These are phyloP conservation scores for Venturia oleaginea DNA, from an alignment of 2,329 filamentous ascomycete genomes.

Conservation along the genomic window DNA sequence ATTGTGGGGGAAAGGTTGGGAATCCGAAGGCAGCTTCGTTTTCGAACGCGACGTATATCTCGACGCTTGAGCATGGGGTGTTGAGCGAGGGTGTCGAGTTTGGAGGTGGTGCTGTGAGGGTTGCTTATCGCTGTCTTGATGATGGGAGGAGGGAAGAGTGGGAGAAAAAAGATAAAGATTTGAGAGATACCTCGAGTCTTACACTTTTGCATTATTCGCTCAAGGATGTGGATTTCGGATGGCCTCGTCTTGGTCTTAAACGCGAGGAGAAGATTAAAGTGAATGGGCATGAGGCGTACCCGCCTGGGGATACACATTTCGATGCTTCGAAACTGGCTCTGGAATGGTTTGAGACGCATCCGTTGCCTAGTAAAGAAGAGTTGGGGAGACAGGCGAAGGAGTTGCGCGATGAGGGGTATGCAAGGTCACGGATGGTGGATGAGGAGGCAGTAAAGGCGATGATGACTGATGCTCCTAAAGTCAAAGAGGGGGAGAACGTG, in stretches of 20 bases:
- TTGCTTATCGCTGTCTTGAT: not conserved
- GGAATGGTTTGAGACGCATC: conserved; percentile 7
- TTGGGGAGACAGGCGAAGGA: not conserved
- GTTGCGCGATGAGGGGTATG: not conserved
- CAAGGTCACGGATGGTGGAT: not conserved
- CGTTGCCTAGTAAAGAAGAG: not conserved
- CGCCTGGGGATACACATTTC: conserved; percentile 1
- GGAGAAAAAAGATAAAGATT: not conserved
- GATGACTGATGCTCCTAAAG: not conserved
- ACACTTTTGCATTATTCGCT: conserved; percentile 8
- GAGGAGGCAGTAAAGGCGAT: not conserved
- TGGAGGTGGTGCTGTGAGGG: conserved; percentile 3
- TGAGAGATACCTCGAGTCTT: not conserved
- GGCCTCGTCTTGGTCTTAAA: conserved; percentile 2
- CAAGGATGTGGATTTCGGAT: not conserved
- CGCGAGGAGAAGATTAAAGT: not conserved
- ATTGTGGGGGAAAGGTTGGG: not conserved
- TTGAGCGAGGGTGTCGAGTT: conserved; percentile 9
- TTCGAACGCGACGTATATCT: not conserved
- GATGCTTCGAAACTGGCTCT: not conserved
- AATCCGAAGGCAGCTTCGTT: not conserved
- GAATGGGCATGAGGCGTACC: not conserved
- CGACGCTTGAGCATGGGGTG: not conserved
- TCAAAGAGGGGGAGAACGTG: not conserved
- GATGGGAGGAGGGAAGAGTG: not conserved